Conservation (phyloP, 106 monocot genomes). For the Platanthera guangdongensis region DNA sequence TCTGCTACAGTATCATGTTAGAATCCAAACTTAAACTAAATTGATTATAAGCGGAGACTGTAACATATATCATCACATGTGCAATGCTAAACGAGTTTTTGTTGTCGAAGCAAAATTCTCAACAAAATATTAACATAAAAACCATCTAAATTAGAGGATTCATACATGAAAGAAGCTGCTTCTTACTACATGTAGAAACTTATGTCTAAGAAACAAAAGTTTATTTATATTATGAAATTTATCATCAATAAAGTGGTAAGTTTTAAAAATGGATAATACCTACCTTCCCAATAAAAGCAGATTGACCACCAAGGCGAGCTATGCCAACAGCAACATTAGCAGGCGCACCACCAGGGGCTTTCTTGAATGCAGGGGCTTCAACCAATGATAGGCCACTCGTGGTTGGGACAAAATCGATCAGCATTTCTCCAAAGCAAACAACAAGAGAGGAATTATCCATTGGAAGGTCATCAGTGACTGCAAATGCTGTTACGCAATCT, state of each 20-base stretch:
- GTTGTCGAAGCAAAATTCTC: too few relatives aligned
- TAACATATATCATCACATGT: too few relatives aligned
- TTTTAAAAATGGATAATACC: not conserved
- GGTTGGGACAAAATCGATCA: constrained; percentile 88
- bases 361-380: constrained; percentile 88
- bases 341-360: constrained; percentile 91
- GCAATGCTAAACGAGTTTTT: too few relatives aligned
- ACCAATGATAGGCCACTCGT: constrained; percentile 65
- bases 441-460: constrained; percentile 27
- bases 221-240: not conserved
- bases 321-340: constrained; percentile 97
- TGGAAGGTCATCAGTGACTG: constrained; percentile 15
- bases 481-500: constrained; percentile 25
- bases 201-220: not conserved
- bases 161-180: not conserved
- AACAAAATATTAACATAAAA: not conserved
- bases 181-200: not conserved
- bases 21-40: too few relatives aligned
- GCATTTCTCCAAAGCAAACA: constrained; percentile 85
- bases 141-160: not conserved
- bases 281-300: constrained; percentile 95
- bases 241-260: not conserved
- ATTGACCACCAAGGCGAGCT: constrained; percentile 85
- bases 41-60: too few relatives aligned
- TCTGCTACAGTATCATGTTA: too few relatives aligned